Evolutionary conservation across 2,329 filamentous ascomycete genomes (phyloP), one percentile per base, ranked within the genome.

Genomic region (Fusarium torreyae): DNA sequence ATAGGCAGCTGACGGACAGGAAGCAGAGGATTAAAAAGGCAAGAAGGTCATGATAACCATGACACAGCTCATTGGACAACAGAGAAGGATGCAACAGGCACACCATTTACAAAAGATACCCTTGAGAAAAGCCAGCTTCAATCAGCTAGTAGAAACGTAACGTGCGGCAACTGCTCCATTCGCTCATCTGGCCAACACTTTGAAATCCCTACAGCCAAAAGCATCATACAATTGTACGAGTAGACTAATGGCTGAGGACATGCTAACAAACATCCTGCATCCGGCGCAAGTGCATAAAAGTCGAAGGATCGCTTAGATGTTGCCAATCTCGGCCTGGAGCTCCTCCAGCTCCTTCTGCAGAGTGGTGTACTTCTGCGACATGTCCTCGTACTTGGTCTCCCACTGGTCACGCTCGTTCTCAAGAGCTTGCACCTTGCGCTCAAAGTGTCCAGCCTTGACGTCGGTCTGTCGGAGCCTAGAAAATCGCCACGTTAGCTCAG

Each of bases 371-470:
- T 98, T 97, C 89, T 94, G 92, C 76, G 91, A 83, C 92, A 97
- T 97, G 82, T 98, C 95, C 85, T 98, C 96, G 85, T 97, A 98
- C 87, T 99, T 98, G 83, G 87, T 81, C 87, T 98, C 96, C 94
- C 94, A 98, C 83, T 94, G 90, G 83, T 98, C 94, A 77, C 93
- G 92, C 81, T 94, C 89, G 78, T 89, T 87, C 86, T 99, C 96
- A 78, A 98, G 91, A 77, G 96, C 95, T 84, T 98, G 94, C 75
- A 98, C 96, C 88, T 98, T 98, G 85, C 96, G 96, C 87, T 99
- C 96, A 84, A 95, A 98, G 87, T 99, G 95, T 77, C 95, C 96
- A 78, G 95, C 94, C 88, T 98, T 98, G 85, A 98, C 94, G 81
- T 99, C 96, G 85, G 96, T 98, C 86, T 97, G 94, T 82, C 96